Base-by-base conservation (phyloP, 106 monocot genomes). In the Dendrobium nobile region DNA sequence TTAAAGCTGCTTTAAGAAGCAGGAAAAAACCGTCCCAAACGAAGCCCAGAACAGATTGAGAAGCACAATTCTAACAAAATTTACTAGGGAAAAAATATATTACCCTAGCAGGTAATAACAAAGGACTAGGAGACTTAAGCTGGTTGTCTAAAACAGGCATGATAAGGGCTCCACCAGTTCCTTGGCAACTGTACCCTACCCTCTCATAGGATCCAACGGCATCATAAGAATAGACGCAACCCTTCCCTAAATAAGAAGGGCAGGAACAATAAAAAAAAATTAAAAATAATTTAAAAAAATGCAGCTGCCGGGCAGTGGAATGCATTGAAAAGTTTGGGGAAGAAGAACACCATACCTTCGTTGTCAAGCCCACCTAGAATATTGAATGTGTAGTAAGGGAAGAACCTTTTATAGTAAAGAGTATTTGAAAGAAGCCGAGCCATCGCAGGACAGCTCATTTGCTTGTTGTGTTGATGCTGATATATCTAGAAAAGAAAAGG, bases 361-460 rank as follows among this genome's bases (percentile, higher is more conserved):
- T 86, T 95, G 76, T 99, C 98, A 19, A 99, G 91, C 19, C 98
- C 98, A 78, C 92, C 98, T 10, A 99, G 84, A 9, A 99, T 87
- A 86, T 99, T 99, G 78, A 99, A 99, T 67, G 98, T 91, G 61
- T 99, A 99, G 72, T 95, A 99, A 5, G 98, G 98, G 70, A 99
- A 99, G 84, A 99, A 99, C 20, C 98, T 92, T 70, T 99, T 99
- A 88, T 95, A 99, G 83, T 99, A 99, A 54, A 99, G 89, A 9
- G 95, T 95, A 75, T 99, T 99, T 43, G 98, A 99, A 19, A 99
- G 87, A n/a, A 99, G 95, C 31, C 93, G 92, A 41, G 86, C 98
- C 98, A 99, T 95, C 7, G 94, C 98, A 74, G 98, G 98, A 72
- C 98, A 99, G 82, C 92, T 91, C 98, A 99, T 99, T 77, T 95